These are phyloP conservation scores for Neofusicoccum ribis DNA, from an alignment of 2,329 filamentous ascomycete species.

Conservation along the genomic window DNA sequence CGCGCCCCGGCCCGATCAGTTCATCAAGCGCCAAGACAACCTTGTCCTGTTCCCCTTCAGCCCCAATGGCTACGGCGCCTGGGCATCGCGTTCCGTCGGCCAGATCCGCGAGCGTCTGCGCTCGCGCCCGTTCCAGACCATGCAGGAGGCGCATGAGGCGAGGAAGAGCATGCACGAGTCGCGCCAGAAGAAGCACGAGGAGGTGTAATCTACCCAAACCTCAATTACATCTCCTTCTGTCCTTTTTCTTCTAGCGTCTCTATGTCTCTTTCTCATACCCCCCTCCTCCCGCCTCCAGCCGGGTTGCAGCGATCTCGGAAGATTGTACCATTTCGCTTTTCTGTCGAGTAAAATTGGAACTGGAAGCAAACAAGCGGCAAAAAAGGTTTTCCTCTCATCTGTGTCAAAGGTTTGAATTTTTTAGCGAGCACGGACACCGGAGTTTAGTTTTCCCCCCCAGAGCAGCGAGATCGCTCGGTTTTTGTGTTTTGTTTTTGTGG, in stretches of 20 bases:
- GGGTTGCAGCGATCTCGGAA: background rate
- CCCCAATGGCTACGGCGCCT: conserved; percentile 27
- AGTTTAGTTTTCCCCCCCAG: background rate
- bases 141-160: conserved; percentile 24
- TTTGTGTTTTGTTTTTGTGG: background rate
- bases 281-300: background rate
- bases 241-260: background rate
- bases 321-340: conserved; percentile 8
- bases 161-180: conserved; percentile 23
- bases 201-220: background rate
- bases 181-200: conserved; percentile 7
- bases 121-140: conserved; percentile 18
- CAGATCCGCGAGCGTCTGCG: conserved; percentile 18
- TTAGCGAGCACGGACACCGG: conserved; percentile 15
- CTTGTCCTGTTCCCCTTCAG: conserved; percentile 60
- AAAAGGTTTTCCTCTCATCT: background rate
- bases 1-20: conserved; percentile 53
- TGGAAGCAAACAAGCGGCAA: background rate
- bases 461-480: conserved; percentile 5
- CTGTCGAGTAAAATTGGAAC: conserved; percentile 7
- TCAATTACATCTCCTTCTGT: background rate
- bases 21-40: conserved; percentile 51
- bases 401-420: background rate
- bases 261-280: background rate
- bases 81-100: conserved; percentile 9